A percentile compares a stretch with the other conserved stretches of the same genome.
phyloP scores from a whole-genome alignment of 805 yeast genomes.

The Ogataea kodamae region DNA sequence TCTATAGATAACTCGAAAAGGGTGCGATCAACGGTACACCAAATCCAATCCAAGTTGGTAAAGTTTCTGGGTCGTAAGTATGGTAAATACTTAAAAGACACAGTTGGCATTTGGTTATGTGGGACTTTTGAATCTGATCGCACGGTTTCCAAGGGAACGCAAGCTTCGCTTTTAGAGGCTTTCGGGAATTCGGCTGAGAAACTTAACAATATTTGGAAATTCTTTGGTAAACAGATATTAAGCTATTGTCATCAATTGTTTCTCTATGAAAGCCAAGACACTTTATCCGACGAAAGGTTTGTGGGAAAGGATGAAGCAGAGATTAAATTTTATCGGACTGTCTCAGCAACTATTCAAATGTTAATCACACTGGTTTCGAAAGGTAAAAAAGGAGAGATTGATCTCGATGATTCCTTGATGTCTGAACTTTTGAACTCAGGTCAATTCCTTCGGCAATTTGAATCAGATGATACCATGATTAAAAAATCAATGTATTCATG shows the following conservation, averaged over 20 bases:
- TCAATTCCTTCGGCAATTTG: constrained; percentile 42
- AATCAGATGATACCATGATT: constrained; percentile 38
- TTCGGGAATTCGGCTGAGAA: constrained; percentile 57
- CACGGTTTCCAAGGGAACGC: constrained; percentile 50
- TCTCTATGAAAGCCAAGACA: constrained; percentile 52
- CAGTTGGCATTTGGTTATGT: constrained; percentile 69
- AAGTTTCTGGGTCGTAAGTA: constrained; percentile 49
- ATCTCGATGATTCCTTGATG: constrained; percentile 24
- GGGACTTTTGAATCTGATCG: constrained; percentile 72
- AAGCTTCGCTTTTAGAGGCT: constrained; percentile 43
- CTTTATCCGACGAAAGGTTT: constrained; percentile 73
- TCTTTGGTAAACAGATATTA: constrained; percentile 55
- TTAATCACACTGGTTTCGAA: constrained; percentile 30
- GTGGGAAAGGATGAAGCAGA: constrained; percentile 62
- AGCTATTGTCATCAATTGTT: constrained; percentile 52
- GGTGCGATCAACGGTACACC: constrained; percentile 62
- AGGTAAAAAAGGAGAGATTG: constrained; percentile 4
- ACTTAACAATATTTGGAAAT: constrained; percentile 54
- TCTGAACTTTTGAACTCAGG: constrained; percentile 39
- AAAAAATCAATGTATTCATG: constrained; percentile 41
- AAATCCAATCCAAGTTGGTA: constrained; percentile 57
- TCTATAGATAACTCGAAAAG: constrained; percentile 66
- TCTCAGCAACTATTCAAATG: constrained; percentile 48
- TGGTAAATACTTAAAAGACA: constrained; percentile 63
- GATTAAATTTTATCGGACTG: constrained; percentile 58